A percentile compares a stretch with the other conserved stretches of the same genome.
Evolutionary conservation across 148 eudicot species (phyloP).

Genomic region (Camellia granthamiana): DNA sequence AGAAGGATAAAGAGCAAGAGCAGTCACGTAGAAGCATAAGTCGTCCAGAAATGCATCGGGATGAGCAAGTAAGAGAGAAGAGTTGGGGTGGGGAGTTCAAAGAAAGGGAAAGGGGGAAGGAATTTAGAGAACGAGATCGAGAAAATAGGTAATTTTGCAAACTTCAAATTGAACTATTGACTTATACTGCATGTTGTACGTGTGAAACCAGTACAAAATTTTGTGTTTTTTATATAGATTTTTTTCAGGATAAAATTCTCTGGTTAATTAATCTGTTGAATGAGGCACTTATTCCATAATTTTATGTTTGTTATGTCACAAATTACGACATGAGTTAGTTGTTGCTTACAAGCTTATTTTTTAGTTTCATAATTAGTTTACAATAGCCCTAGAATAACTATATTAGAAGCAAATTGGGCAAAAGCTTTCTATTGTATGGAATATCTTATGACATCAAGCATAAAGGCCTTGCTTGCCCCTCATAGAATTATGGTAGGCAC

Average conservation of each 20-base stretch:
- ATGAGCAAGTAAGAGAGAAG: conserved; percentile 40
- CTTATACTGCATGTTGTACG: neutral
- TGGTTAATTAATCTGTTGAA: neutral
- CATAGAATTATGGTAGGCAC: no score
- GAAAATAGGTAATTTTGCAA: conserved; percentile 44
- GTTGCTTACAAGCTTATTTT: neutral
- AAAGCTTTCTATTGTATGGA: no score
- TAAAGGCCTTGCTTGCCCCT: no score
- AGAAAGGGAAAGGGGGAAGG: conserved; percentile 25
- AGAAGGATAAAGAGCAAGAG: conserved; percentile 21
- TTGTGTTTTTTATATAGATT: neutral
- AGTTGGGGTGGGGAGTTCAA: conserved; percentile 33
- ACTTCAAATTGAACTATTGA: neutral
- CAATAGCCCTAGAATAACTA: no score
- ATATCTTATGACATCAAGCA: no score
- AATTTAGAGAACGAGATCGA: neutral
- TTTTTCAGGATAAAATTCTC: neutral
- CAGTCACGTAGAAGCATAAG: conserved; percentile 51
- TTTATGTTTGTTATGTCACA: neutral
- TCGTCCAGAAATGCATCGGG: conserved; percentile 43
- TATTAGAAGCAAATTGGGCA: no score
- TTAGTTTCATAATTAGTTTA: neutral
- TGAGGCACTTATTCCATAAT: neutral
- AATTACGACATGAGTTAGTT: neutral
- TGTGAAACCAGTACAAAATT: neutral